A percentile compares a stretch with the other conserved stretches of the same genome.
Conservation (phyloP, 306 rosid genomes). For the Lablab purpureus region DNA sequence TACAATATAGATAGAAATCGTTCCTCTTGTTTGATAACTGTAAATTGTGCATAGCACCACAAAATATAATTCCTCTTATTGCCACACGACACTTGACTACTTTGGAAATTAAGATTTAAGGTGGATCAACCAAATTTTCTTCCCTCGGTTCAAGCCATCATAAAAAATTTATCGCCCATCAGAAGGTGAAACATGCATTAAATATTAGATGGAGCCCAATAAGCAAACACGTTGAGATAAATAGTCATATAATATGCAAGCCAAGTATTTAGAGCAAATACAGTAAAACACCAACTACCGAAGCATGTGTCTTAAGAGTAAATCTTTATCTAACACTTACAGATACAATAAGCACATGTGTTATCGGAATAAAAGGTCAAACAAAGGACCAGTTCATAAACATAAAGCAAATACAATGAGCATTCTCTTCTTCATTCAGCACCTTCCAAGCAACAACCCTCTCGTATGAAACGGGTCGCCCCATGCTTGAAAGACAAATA, state of each 20-base stretch:
- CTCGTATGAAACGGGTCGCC: slow-evolving; percentile 93
- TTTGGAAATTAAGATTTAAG: not conserved
- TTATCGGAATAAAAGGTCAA: slow-evolving; percentile 46
- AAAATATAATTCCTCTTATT: too few relatives aligned
- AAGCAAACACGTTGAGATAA: slow-evolving; percentile 26
- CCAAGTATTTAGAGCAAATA: slow-evolving; percentile 40
- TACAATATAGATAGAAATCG: not conserved
- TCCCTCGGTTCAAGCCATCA: not conserved
- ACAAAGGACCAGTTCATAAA: slow-evolving; percentile 99
- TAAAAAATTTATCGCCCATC: not conserved
- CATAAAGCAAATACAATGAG: slow-evolving; percentile 96
- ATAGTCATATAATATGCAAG: slow-evolving; percentile 38
- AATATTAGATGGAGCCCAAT: not conserved
- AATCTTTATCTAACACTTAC: slow-evolving; percentile 23
- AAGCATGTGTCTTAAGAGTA: slow-evolving; percentile 40
- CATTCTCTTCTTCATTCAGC: slow-evolving; percentile 95
- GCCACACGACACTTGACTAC: not conserved
- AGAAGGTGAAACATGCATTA: not conserved
- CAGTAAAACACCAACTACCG: slow-evolving; percentile 26
- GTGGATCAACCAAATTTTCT: not conserved
- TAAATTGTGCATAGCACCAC: too few relatives aligned
- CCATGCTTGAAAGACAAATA: slow-evolving; percentile 99
- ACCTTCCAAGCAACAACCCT: slow-evolving; percentile 99
- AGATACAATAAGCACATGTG: slow-evolving; percentile 13
- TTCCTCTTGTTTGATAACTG: not conserved